Evolutionary conservation across 2,329 filamentous ascomycete species (phyloP).

Genomic region (Calonectria pseudoreteaudii): DNA sequence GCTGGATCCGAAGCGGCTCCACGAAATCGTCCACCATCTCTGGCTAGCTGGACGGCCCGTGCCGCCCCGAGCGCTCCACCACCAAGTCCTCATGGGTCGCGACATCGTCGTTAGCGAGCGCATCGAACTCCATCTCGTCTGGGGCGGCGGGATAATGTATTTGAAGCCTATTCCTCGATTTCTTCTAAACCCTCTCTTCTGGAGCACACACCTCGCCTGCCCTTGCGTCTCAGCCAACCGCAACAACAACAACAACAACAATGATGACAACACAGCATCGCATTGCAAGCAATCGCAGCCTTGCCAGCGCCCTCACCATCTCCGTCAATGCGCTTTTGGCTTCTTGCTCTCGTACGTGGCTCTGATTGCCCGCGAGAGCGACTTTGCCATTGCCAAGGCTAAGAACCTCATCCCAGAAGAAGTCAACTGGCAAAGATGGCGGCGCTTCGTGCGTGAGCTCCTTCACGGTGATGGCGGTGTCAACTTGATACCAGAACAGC

Average conservation of each 20-base stretch:
- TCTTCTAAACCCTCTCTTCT: conserved; percentile 51
- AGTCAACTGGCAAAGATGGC: conserved; percentile 16
- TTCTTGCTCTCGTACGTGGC: conserved; percentile 21
- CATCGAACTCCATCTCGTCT: conserved; percentile 54
- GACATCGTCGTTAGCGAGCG: conserved; percentile 52
- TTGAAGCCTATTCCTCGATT: conserved; percentile 56
- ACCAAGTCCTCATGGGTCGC: conserved; percentile 48
- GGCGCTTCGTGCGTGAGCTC: conserved; percentile 8
- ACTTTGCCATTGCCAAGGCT: conserved; percentile 4
- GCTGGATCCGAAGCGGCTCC: conserved; percentile 17
- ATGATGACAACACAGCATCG: not conserved
- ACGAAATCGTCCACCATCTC: conserved; percentile 25
- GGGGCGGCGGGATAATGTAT: conserved; percentile 51
- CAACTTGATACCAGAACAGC: not conserved
- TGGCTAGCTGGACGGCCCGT: conserved; percentile 40
- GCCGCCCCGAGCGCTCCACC: conserved; percentile 53
- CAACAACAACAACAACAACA: no score
- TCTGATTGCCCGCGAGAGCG: conserved; percentile 14
- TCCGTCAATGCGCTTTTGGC: conserved; percentile 12
- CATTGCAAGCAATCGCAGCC: not conserved
- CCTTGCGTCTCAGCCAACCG: not conserved
- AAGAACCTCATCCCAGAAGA: conserved; percentile 14
- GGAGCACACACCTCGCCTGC: conserved; percentile 46
- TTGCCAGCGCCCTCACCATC: conserved; percentile 1
- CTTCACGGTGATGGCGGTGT: not conserved